Conservation (phyloP, 1,284 basidiomycete genomes). For the Xerocomus amazonicus region DNA sequence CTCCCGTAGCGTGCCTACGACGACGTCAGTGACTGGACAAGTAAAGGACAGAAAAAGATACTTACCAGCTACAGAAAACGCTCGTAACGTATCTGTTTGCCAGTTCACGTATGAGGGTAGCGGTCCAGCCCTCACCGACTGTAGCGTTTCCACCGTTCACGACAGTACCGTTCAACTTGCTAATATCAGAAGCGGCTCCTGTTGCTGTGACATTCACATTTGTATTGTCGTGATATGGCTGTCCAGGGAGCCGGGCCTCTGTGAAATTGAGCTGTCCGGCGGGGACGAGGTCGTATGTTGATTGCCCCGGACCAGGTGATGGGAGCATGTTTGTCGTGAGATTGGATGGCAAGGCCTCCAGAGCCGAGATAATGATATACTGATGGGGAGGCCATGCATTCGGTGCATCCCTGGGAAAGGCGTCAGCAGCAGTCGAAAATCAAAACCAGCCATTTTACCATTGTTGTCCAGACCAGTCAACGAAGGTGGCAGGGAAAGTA, state of each 20-base stretch:
- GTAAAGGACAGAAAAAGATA: conserved; percentile 6
- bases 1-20: conserved; percentile 62
- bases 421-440: neutral
- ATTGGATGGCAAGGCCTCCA: conserved; percentile 69
- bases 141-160: conserved; percentile 70
- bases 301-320: conserved; percentile 43
- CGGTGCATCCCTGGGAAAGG: conserved; percentile 57
- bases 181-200: conserved; percentile 58
- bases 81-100: conserved; percentile 82
- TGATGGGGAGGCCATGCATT: conserved; percentile 87
- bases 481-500: conserved; percentile 70
- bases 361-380: conserved; percentile 76
- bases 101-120: conserved; percentile 63
- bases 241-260: conserved; percentile 65
- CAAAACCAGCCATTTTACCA: conserved; percentile 47
- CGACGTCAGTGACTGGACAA: conserved; percentile 10
- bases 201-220: conserved; percentile 51
- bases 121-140: conserved; percentile 63
- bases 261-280: conserved; percentile 69
- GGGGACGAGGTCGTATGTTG: conserved; percentile 68
- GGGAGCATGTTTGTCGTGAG: conserved; percentile 54
- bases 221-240: conserved; percentile 44
- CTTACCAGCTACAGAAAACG: conserved; percentile 85
- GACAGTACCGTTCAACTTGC: conserved; percentile 57
- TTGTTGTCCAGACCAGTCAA: conserved; percentile 70